Evolutionary conservation across 2,329 filamentous ascomycete species (phyloP), one percentile per base, ranked within the genome.

Genomic region (Tolypocladium ophioglossoides): DNA sequence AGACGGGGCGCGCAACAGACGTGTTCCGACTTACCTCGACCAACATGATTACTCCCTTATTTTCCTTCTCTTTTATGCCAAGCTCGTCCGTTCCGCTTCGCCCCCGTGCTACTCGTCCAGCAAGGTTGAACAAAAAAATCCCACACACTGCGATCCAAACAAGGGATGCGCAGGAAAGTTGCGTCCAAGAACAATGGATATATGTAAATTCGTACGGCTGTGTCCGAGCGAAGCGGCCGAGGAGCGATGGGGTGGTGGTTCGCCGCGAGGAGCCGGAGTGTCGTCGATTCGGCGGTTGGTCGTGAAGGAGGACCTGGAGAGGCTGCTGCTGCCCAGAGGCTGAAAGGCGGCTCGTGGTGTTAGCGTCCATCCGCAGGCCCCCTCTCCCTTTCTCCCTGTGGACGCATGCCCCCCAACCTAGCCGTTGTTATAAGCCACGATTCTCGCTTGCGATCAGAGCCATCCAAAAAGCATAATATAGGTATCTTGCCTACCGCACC

Each of bases 1-100:
- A 11, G 24, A 32, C 32, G 11, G 32, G 6, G 6, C 44, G 44
- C 24, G 44, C 44, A n/a, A 22, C 44, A 47, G 44, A 32, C 10
- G 44, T 30, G 44, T 24, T 49, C 24, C 40, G 37, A 69, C 68
- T 67, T 62, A 70, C 68, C 62, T 70, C 68, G 55, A 69, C 67
- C 67, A 70, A 64, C 68, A 70, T 69, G 53, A 59, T 47, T 22
- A 22, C 27, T 49, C 20, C 49, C 51, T 62, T 58, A 63, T 57
- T 56, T 37, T 50, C 51, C 59, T 56, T 57, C 59, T 56, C 50
- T 50, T 54, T 54, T 22, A 14, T 27, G 38, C 11, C 14, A 34
- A 34, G 46, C 41, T 37, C 48, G 39, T 49, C 54, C 24, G 44
- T n/a, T 40, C 37, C 27, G 38, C 20, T 54, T 51, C 14, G 24